Conservation (phyloP, 345 rosid genomes). For the Pistacia vera region DNA sequence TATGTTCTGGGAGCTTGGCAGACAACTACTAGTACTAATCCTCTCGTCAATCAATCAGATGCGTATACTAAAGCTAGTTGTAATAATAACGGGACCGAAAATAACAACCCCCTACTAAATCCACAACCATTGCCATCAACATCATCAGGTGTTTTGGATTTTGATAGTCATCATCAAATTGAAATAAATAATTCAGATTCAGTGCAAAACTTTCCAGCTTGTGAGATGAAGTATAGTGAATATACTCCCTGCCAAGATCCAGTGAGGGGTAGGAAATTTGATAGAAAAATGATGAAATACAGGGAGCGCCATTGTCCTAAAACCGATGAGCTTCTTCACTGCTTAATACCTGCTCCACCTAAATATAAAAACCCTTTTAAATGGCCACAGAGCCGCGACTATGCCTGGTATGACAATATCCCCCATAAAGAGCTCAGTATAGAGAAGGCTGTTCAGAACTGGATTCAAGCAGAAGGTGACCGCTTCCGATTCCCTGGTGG, state of each 20-base stretch:
- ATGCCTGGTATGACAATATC: conserved; percentile 93
- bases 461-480: conserved; percentile 94
- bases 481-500: conserved; percentile 97
- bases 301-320: conserved; percentile 92
- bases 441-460: conserved; percentile 96
- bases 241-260: conserved; percentile 89
- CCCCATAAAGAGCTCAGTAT: conserved; percentile 94
- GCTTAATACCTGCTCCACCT: conserved; percentile 94
- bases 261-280: conserved; percentile 71
- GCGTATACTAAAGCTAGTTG: conserved; percentile 46
- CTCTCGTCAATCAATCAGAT: conserved; percentile 37
- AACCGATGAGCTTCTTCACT: conserved; percentile 65
- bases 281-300: conserved; percentile 79
- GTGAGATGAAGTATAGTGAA: conserved; percentile 76
- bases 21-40: conserved; percentile 35
- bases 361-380: conserved; percentile 91
- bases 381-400: conserved; percentile 98
- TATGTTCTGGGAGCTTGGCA: conserved; percentile 92
- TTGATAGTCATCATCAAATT: conserved; percentile 72
- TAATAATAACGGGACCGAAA: conserved; percentile 30
- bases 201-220: conserved; percentile 52
- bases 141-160: conserved; percentile 47
- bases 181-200: conserved; percentile 40
- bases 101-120: conserved; percentile 9
- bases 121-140: conserved; percentile 27